Conservation (phyloP, 2,329 filamentous ascomycete species). For the Verticillium tricorpus region DNA sequence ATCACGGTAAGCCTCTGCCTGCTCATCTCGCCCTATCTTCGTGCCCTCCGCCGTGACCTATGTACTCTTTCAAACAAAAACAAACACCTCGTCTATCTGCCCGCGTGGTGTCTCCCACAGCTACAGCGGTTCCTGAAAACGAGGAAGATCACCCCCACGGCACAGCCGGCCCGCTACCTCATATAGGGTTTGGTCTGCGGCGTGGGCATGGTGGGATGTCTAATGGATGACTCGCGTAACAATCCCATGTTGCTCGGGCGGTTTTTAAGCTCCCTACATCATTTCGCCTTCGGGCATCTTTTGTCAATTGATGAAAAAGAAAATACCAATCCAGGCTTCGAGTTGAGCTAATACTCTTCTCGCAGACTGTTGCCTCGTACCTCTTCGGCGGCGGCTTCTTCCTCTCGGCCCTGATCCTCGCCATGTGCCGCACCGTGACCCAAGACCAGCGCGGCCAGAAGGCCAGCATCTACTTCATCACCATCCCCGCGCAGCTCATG, state of each 20-base stretch:
- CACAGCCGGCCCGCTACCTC: conserved; percentile 60
- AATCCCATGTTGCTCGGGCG: conserved; percentile 54
- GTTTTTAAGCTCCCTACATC: conserved; percentile 61
- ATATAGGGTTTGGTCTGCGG: conserved; percentile 58
- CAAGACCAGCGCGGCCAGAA: conserved; percentile 79
- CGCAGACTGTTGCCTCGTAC: conserved; percentile 46
- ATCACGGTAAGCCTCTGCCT: conserved; percentile 67
- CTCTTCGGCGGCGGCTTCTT: conserved; percentile 49
- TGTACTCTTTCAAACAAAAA: background rate
- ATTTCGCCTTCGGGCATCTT: conserved; percentile 15
- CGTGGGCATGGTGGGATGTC: conserved; percentile 73
- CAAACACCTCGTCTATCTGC: conserved; percentile 63
- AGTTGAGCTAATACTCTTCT: conserved; percentile 1
- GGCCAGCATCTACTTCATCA: conserved; percentile 76
- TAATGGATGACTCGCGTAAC: conserved; percentile 65
- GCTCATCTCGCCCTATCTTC: background rate
- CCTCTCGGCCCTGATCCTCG: conserved; percentile 65
- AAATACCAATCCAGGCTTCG: background rate
- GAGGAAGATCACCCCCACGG: conserved; percentile 76
- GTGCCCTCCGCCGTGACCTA: background rate
- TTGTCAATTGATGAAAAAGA: background rate
- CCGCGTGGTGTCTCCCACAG: conserved; percentile 67
- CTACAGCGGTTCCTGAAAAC: conserved; percentile 81
- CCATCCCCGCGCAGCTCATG: conserved; percentile 74
- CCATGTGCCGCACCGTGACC: conserved; percentile 76